Percentiles rank a stretch among this genome's conserved stretches.
These are phyloP conservation scores for Termitomyces sp. DNA, from an alignment of 768 basidiomycete genomes.

Conservation along the genomic window DNA sequence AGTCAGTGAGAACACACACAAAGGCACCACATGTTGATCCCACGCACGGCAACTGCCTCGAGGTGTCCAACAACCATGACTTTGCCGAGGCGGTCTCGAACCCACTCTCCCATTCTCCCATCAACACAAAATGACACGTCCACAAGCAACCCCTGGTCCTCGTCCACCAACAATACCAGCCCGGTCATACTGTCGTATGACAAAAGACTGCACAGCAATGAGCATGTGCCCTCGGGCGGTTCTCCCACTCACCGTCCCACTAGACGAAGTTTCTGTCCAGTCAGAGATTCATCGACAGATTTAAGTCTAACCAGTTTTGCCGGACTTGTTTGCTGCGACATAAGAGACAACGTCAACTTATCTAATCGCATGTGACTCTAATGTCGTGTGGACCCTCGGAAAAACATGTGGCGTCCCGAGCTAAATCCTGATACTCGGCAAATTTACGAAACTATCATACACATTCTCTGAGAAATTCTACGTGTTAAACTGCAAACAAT, in stretches of 20 bases:
- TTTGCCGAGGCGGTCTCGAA: conserved; percentile 42
- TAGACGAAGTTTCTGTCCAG: conserved; percentile 51
- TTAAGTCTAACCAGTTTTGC: conserved; percentile 40
- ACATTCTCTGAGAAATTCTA: no score
- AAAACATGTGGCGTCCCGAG: no score
- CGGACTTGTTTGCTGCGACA: conserved; percentile 45
- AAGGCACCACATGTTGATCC: conserved; percentile 1
- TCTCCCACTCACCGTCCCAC: conserved; percentile 45
- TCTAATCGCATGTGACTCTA: neutral
- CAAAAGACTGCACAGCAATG: conserved; percentile 38
- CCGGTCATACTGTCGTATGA: conserved; percentile 47
- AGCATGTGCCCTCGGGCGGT: no score
- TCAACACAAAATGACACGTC: conserved; percentile 51
- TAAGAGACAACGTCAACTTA: conserved; percentile 13
- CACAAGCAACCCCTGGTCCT: conserved; percentile 45
- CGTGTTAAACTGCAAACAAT: conserved; percentile 29
- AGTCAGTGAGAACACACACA: neutral
- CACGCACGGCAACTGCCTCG: conserved; percentile 27
- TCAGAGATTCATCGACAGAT: conserved; percentile 29
- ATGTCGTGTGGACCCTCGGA: no score
- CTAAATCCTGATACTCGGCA: no score
- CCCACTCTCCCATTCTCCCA: conserved; percentile 36
- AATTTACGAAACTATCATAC: no score
- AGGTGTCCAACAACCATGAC: conserved; percentile 56
- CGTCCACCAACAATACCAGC: conserved; percentile 43